phyloP scores from a whole-genome alignment of 1,284 basidiomycete species.

The Trametes versicolor region DNA sequence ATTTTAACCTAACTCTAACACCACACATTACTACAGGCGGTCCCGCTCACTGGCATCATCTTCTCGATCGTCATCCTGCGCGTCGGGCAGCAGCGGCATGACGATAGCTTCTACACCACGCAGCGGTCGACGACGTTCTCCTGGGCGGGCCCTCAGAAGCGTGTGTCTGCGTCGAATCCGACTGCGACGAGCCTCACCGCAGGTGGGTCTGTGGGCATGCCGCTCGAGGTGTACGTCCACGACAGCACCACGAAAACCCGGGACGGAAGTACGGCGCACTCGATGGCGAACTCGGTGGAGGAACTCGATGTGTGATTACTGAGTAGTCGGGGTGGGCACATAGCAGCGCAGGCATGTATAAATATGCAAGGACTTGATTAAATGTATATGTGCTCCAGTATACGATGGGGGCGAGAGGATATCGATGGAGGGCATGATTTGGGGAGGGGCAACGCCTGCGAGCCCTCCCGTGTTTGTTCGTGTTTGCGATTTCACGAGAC shows the following conservation, averaged over 20 bases:
- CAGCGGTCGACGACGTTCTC: constrained; percentile 7
- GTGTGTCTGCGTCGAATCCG: neutral
- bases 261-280: constrained; percentile 4
- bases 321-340: no score
- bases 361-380: neutral
- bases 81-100: constrained; percentile 20
- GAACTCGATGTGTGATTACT: neutral
- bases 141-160: neutral
- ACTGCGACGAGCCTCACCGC: neutral
- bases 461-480: no score
- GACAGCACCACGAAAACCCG: neutral
- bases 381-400: no score
- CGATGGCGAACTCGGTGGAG: neutral
- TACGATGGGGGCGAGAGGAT: no score
- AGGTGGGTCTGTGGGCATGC: neutral
- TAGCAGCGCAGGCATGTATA: neutral
- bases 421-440: no score
- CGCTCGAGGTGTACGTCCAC: constrained; percentile 10
- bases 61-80: constrained; percentile 28
- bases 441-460: no score
- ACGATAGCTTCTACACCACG: constrained; percentile 14
- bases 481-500: no score
- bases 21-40: neutral
- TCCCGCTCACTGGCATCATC: constrained; percentile 18
- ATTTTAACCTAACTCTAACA: neutral